Conservation (phyloP, 352 stramenopile genomes). For the Phytopythium litorale region DNA sequence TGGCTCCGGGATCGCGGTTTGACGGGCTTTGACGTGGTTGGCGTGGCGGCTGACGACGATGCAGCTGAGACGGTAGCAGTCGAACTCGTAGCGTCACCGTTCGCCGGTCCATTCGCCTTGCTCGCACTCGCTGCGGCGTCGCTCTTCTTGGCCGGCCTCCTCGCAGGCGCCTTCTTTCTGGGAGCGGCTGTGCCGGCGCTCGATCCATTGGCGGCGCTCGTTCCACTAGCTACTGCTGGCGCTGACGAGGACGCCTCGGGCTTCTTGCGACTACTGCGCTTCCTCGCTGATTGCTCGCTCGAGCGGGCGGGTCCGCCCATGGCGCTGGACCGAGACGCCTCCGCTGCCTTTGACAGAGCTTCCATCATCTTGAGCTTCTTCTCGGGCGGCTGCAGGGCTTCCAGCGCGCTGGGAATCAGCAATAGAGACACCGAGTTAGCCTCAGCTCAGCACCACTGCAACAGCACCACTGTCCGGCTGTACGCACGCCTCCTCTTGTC, state of each 20-base stretch:
- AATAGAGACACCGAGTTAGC: background rate
- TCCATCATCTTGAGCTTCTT: slow-evolving; percentile 40
- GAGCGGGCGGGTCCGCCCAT: slow-evolving; percentile 9
- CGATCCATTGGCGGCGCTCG: background rate
- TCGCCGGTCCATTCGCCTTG: slow-evolving; percentile 14
- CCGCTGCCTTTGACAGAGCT: slow-evolving; percentile 21
- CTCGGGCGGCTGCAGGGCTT: slow-evolving; percentile 26
- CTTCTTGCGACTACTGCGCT: slow-evolving; percentile 31
- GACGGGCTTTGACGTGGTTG: background rate
- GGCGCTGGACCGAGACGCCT: slow-evolving; percentile 11
- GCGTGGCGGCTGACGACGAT: background rate
- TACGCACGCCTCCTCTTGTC: slow-evolving; percentile 21
- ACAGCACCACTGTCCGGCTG: background rate
- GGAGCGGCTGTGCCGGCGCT: slow-evolving; percentile 4
- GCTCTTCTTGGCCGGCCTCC: slow-evolving; percentile 14
- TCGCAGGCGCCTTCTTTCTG: slow-evolving; percentile 9
- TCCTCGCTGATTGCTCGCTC: slow-evolving; percentile 10
- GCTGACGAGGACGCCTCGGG: slow-evolving; percentile 12
- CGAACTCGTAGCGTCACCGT: background rate
- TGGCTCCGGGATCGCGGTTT: slow-evolving; percentile 11
- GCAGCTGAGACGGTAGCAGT: background rate
- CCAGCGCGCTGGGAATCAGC: slow-evolving; percentile 10
- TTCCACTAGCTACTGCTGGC: slow-evolving; percentile 9
- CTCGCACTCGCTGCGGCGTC: background rate
- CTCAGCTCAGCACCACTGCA: background rate